Conservation (phyloP, 2,329 filamentous ascomycete species). For the Aspergillus sp. region DNA sequence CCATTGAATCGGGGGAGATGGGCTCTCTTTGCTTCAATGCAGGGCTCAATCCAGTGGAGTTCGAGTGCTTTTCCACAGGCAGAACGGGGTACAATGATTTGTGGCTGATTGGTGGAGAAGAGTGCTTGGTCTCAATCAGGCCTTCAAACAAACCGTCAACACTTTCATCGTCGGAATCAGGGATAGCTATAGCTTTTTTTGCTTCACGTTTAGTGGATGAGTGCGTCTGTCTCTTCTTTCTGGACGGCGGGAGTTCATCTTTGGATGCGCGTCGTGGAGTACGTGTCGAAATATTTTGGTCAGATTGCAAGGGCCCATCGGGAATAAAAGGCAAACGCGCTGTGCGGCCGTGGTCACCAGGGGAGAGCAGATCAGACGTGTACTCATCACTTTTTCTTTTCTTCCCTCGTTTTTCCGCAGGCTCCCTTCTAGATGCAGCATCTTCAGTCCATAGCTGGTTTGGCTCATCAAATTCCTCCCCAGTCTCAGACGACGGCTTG, state of each 20-base stretch:
- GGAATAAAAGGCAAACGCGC: slow-evolving; percentile 23
- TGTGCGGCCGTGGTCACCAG: slow-evolving; percentile 29
- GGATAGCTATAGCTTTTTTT: slow-evolving; percentile 24
- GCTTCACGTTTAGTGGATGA: slow-evolving; percentile 9
- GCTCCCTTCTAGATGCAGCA: slow-evolving; percentile 38
- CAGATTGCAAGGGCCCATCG: slow-evolving; percentile 3
- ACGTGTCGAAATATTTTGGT: neutral
- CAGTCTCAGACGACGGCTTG: slow-evolving; percentile 38
- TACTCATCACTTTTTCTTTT: slow-evolving; percentile 53
- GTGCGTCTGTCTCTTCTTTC: slow-evolving; percentile 8
- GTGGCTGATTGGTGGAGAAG: slow-evolving; percentile 22
- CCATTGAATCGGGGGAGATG: slow-evolving; percentile 6
- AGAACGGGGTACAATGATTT: slow-evolving; percentile 32
- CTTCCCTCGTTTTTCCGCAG: slow-evolving; percentile 41
- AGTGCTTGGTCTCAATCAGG: slow-evolving; percentile 23
- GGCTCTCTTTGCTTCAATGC: neutral
- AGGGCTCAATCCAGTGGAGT: slow-evolving; percentile 6
- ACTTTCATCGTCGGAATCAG: slow-evolving; percentile 38
- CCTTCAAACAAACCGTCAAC: slow-evolving; percentile 26
- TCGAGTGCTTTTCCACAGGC: slow-evolving; percentile 21
- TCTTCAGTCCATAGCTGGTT: slow-evolving; percentile 46
- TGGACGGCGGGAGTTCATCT: slow-evolving; percentile 8
- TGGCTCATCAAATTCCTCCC: slow-evolving; percentile 43
- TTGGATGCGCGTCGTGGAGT: slow-evolving; percentile 8
- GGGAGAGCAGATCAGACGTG: slow-evolving; percentile 37